Percentiles rank a stretch among this genome's conserved stretches.
Conservation (phyloP, 805 yeast species). For the Kluyveromyces nonfermentans region DNA sequence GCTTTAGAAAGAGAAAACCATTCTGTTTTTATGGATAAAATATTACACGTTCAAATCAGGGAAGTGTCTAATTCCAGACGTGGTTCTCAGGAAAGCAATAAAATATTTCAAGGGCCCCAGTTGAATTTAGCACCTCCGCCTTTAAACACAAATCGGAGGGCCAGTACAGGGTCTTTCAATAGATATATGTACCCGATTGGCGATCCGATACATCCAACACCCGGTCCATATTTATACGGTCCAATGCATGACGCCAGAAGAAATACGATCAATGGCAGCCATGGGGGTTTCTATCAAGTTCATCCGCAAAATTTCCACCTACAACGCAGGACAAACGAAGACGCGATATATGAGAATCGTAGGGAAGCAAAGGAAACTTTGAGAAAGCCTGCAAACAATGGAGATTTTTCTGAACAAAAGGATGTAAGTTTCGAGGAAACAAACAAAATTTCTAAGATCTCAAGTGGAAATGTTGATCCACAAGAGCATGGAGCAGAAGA, state of each 20-base stretch:
- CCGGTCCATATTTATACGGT: background rate
- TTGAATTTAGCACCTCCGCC: slow-evolving; percentile 75
- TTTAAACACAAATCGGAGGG: slow-evolving; percentile 46
- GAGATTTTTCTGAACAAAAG: background rate
- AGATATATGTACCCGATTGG: slow-evolving; percentile 1
- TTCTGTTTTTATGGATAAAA: slow-evolving; percentile 57
- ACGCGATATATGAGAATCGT: background rate
- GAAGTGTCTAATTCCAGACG: slow-evolving; percentile 33
- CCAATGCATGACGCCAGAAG: slow-evolving; percentile 2
- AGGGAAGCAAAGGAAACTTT: background rate
- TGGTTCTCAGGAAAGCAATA: slow-evolving; percentile 1
- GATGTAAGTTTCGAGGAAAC: background rate
- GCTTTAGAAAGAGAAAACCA: slow-evolving; percentile 85
- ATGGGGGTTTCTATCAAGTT: background rate
- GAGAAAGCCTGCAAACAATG: background rate
- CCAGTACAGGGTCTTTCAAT: slow-evolving; percentile 23
- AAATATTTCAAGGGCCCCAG: slow-evolving; percentile 26
- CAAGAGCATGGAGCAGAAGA: too few relatives aligned
- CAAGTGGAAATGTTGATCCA: background rate
- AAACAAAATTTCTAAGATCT: background rate
- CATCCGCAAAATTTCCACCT: background rate
- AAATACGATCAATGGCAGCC: background rate
- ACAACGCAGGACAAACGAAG: background rate
- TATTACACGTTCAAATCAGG: slow-evolving; percentile 79
- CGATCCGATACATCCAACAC: background rate